These are phyloP conservation scores for Clitoria ternatea DNA, from an alignment of 306 rosid species.

Conservation along the genomic window DNA sequence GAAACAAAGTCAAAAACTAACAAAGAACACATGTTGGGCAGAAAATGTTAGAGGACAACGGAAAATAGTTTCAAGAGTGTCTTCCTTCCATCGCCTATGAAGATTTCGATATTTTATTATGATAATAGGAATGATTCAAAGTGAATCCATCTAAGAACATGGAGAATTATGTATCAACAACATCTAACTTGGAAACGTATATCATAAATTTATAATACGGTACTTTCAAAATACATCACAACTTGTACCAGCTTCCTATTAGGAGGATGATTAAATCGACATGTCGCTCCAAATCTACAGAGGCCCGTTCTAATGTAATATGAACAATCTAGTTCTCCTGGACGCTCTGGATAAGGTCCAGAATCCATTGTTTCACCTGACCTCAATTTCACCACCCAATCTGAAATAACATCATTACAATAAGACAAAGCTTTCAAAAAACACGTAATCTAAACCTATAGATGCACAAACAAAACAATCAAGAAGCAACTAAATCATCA, in stretches of 20 bases:
- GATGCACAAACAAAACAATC: no score
- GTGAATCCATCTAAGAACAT: neutral
- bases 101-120: neutral
- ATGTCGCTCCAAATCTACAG: constrained; percentile 86
- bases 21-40: neutral
- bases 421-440: constrained; percentile 1
- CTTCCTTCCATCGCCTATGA: neutral
- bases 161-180: neutral
- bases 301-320: constrained; percentile 92
- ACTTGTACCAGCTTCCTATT: constrained; percentile 75
- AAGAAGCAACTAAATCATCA: no score
- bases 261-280: constrained; percentile 92
- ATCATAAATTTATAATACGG: neutral
- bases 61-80: neutral
- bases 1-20: neutral
- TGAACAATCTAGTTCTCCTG: constrained; percentile 88
- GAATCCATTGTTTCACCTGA: constrained; percentile 72
- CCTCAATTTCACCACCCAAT: constrained; percentile 75
- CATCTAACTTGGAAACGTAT: constrained; percentile 4
- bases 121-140: constrained; percentile 2
- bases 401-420: constrained; percentile 44
- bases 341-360: constrained; percentile 78
- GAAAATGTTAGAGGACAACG: neutral
- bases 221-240: constrained; percentile 20
- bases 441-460: neutral